A percentile compares a stretch with the other conserved stretches of the same genome.
Evolutionary conservation across 2,329 filamentous ascomycete species (phyloP).

Genomic region (Stagonosporopsis vannaccii): DNA sequence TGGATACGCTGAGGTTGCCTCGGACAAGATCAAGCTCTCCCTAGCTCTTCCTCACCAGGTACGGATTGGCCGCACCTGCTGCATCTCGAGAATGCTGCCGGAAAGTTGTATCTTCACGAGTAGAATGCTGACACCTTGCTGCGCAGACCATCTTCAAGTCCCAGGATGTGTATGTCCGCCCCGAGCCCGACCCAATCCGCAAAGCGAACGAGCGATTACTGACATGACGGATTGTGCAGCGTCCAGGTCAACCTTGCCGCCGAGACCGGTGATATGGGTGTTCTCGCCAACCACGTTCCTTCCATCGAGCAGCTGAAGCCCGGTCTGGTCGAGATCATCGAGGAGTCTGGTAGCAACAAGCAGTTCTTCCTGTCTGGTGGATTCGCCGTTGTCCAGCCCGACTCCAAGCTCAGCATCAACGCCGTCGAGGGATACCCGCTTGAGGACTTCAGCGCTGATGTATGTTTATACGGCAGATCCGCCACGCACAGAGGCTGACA

Average conservation of each 20-base stretch:
- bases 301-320: slow-evolving; percentile 99
- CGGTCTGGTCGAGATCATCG: slow-evolving; percentile 91
- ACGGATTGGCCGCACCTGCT: slow-evolving; percentile 54
- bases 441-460: slow-evolving; percentile 93
- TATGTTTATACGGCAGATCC: slow-evolving; percentile 36
- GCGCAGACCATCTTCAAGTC: slow-evolving; percentile 73
- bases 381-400: slow-evolving; percentile 95
- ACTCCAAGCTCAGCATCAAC: slow-evolving; percentile 96
- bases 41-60: slow-evolving; percentile 98
- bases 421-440: slow-evolving; percentile 93
- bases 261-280: slow-evolving; percentile 98
- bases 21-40: slow-evolving; percentile 88
- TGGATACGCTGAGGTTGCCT: slow-evolving; percentile 74
- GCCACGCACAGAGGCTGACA: slow-evolving; percentile 23
- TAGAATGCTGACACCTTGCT: slow-evolving; percentile 34
- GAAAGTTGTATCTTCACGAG: background rate
- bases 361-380: slow-evolving; percentile 99
- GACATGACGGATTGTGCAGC: slow-evolving; percentile 56
- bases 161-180: slow-evolving; percentile 69
- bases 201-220: slow-evolving; percentile 37
- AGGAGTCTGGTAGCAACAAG: slow-evolving; percentile 90
- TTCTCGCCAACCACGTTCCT: slow-evolving; percentile 98
- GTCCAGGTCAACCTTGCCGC: slow-evolving; percentile 99
- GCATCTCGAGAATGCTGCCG: slow-evolving; percentile 7
- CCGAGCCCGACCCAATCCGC: slow-evolving; percentile 37